Conservation (phyloP, 768 basidiomycete genomes). For the Boletus speciosus region DNA sequence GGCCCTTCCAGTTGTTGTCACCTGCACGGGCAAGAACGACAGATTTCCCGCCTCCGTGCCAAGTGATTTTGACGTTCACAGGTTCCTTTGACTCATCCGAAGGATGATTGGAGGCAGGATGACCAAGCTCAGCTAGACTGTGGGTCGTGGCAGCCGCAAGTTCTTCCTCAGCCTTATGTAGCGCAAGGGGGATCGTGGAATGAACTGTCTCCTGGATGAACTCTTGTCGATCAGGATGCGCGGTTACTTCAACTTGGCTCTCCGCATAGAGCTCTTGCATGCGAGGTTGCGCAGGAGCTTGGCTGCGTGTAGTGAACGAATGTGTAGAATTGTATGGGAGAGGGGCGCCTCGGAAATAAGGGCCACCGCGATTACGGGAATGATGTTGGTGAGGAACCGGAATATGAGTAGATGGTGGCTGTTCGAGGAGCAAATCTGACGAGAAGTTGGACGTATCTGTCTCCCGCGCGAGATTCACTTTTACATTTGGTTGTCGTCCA, state of each 20-base stretch:
- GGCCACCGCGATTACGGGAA: conserved; percentile 30
- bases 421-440: conserved; percentile 38
- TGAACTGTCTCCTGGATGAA: conserved; percentile 58
- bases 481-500: conserved; percentile 32
- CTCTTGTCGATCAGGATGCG: conserved; percentile 29
- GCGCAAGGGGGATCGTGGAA: conserved; percentile 58
- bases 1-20: conserved; percentile 73
- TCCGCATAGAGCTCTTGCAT: conserved; percentile 46
- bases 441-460: conserved; percentile 33
- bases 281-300: conserved; percentile 35
- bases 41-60: conserved; percentile 60
- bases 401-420: conserved; percentile 43
- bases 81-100: conserved; percentile 31
- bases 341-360: conserved; percentile 35
- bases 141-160: conserved; percentile 14
- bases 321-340: conserved; percentile 43
- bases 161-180: conserved; percentile 37
- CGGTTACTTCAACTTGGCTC: conserved; percentile 31
- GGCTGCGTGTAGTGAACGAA: conserved; percentile 37
- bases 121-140: conserved; percentile 18
- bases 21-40: conserved; percentile 71
- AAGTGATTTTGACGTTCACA: conserved; percentile 51
- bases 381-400: conserved; percentile 33
- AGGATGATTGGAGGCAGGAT: conserved; percentile 15
- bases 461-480: conserved; percentile 24